A percentile compares a stretch with the other conserved stretches of the same genome.
Conservation (phyloP, 371 early-diverging fungal genomes). For the Mucor racemosus region DNA sequence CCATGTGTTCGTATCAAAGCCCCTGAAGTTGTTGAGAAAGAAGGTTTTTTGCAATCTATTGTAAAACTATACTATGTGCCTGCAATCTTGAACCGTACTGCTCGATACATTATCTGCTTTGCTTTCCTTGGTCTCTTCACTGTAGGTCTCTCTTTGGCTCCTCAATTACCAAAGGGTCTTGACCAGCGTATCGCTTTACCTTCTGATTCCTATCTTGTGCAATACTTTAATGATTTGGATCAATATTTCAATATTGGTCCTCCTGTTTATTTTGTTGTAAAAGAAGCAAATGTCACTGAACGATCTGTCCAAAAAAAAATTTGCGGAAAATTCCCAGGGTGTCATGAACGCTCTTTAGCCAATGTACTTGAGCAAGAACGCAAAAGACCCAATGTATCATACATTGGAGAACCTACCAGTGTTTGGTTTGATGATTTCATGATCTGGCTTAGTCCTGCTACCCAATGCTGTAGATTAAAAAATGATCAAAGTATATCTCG, state of each 20-base stretch:
- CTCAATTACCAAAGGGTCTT: conserved; percentile 62
- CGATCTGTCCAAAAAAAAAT: conserved; percentile 57
- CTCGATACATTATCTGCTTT: conserved; percentile 54
- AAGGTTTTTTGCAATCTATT: conserved; percentile 57
- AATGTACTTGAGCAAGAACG: conserved; percentile 74
- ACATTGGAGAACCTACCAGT: conserved; percentile 71
- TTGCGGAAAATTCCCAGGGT: conserved; percentile 70
- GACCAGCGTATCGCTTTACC: conserved; percentile 79
- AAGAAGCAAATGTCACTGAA: conserved; percentile 57
- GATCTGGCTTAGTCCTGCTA: conserved; percentile 68
- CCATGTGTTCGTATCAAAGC: conserved; percentile 66
- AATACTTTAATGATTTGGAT: conserved; percentile 73
- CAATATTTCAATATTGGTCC: conserved; percentile 73
- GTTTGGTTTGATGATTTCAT: conserved; percentile 79
- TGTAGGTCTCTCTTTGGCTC: conserved; percentile 52
- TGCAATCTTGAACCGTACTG: conserved; percentile 50
- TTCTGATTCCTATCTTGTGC: conserved; percentile 71
- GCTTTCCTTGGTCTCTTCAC: conserved; percentile 64
- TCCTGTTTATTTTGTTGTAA: conserved; percentile 79
- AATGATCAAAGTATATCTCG: conserved; percentile 6
- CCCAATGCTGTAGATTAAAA: conserved; percentile 64
- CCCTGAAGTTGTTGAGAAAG: conserved; percentile 56
- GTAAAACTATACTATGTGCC: conserved; percentile 66
- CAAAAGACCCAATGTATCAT: conserved; percentile 65
- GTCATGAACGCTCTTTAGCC: conserved; percentile 60